A percentile compares a stretch with the other conserved stretches of the same genome.
phyloP scores from a whole-genome alignment of 2,329 filamentous ascomycete species.

The Cladosporium sp. region DNA sequence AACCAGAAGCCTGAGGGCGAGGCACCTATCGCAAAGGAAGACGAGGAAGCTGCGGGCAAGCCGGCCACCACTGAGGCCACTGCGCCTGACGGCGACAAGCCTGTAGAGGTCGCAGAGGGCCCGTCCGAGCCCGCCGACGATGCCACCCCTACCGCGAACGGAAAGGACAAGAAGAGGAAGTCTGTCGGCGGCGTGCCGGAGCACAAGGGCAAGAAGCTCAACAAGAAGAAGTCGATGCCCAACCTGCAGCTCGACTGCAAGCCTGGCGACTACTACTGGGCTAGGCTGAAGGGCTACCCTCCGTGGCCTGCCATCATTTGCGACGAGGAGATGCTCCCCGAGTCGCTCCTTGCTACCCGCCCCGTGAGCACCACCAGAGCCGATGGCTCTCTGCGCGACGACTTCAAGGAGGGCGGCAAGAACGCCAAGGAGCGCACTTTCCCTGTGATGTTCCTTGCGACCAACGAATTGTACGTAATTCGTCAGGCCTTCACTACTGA shows the following conservation, averaged over 20 bases:
- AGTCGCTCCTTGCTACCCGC: constrained; percentile 66
- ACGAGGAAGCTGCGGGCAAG: constrained; percentile 23
- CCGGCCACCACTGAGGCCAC: constrained; percentile 23
- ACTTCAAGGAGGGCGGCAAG: constrained; percentile 83
- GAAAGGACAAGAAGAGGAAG: constrained; percentile 42
- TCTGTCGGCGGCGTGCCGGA: constrained; percentile 59
- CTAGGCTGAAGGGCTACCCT: constrained; percentile 89
- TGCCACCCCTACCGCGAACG: constrained; percentile 20
- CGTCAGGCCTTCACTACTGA: background rate
- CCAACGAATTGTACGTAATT: constrained; percentile 88
- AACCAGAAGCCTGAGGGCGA: constrained; percentile 22
- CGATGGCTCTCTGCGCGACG: constrained; percentile 82
- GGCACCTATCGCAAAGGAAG: constrained; percentile 19
- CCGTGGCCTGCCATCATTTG: constrained; percentile 92
- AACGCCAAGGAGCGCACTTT: constrained; percentile 79
- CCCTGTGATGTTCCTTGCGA: constrained; percentile 89
- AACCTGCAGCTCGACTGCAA: constrained; percentile 66
- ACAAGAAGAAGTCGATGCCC: constrained; percentile 74
- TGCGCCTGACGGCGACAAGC: constrained; percentile 20
- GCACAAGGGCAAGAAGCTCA: constrained; percentile 71
- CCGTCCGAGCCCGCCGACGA: constrained; percentile 16
- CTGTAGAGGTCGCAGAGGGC: constrained; percentile 18
- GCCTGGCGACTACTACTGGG: constrained; percentile 86
- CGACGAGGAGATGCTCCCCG: constrained; percentile 88
- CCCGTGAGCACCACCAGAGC: constrained; percentile 75